These are phyloP conservation scores for Cenchrus fungigraminus DNA, from an alignment of 176 grass and related monocot genomes.

Conservation along the genomic window DNA sequence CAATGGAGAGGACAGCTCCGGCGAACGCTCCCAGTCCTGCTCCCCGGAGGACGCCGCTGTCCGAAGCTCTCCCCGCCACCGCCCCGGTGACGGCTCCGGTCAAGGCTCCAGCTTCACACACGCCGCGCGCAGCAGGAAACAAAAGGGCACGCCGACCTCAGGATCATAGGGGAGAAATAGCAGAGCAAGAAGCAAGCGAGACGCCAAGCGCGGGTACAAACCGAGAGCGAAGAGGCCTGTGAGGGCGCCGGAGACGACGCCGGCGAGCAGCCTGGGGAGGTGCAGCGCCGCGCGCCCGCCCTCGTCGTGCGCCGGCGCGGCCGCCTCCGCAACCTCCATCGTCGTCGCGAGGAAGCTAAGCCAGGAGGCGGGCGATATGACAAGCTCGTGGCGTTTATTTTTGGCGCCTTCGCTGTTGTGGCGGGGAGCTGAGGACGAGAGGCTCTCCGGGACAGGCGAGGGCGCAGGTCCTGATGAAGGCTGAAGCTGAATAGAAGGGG, in stretches of 20 bases:
- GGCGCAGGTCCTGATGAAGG: not conserved
- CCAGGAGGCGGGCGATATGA: not conserved
- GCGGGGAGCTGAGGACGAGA: constrained; percentile 14
- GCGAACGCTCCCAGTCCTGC: constrained; percentile 70
- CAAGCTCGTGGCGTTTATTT: constrained; percentile 39
- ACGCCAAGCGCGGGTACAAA: not conserved
- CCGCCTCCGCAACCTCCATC: constrained; percentile 56
- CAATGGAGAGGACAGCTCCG: constrained; percentile 71
- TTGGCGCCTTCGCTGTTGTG: constrained; percentile 40
- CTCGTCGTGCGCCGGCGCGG: constrained; percentile 1
- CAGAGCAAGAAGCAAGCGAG: not conserved
- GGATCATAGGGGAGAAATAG: not conserved
- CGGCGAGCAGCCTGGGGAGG: constrained; percentile 65
- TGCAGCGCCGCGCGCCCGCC: constrained; percentile 35
- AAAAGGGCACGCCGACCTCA: constrained; percentile 27
- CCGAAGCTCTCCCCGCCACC: constrained; percentile 67
- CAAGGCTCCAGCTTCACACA: constrained; percentile 60
- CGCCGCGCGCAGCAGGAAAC: constrained; percentile 2
- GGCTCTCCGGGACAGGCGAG: constrained; percentile 27
- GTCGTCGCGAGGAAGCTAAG: constrained; percentile 1
- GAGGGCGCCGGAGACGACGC: constrained; percentile 66
- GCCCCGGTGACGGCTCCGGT: constrained; percentile 71
- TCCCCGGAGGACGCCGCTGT: constrained; percentile 68
- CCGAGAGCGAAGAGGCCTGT: constrained; percentile 74
- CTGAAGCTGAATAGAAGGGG: not conserved